A percentile compares a stretch with the other conserved stretches of the same genome.
These are phyloP conservation scores for Saccharomyces hybrid DNA, from an alignment of 1,139 yeast species.

Conservation along the genomic window DNA sequence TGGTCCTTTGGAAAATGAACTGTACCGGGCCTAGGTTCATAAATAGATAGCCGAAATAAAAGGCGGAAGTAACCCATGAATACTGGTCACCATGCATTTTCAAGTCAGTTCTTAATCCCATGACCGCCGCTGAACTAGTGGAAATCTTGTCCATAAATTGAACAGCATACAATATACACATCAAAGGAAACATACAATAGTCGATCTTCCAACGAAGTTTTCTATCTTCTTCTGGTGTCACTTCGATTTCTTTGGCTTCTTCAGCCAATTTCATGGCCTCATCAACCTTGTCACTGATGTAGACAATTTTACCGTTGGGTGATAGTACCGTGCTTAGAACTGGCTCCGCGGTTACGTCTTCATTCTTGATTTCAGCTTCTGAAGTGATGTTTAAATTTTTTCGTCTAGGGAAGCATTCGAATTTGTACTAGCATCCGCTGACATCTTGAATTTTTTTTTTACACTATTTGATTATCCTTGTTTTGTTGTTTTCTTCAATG, in stretches of 20 bases:
- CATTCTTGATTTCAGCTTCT: not conserved
- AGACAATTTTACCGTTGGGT: slow-evolving; percentile 27
- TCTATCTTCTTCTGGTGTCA: slow-evolving; percentile 31
- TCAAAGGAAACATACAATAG: slow-evolving; percentile 44
- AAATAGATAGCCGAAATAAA: slow-evolving; percentile 46
- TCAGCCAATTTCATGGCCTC: slow-evolving; percentile 31
- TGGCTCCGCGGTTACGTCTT: not conserved
- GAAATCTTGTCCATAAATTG: slow-evolving; percentile 64
- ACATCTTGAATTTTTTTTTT: not conserved
- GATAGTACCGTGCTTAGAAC: slow-evolving; percentile 21
- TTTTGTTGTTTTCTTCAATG: not conserved
- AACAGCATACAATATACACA: slow-evolving; percentile 47
- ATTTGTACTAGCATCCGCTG: not conserved
- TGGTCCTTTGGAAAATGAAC: slow-evolving; percentile 31
- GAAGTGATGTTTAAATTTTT: not conserved
- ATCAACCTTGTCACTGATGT: slow-evolving; percentile 31
- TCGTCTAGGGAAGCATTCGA: not conserved
- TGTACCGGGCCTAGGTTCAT: slow-evolving; percentile 42
- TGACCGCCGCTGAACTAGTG: slow-evolving; percentile 51
- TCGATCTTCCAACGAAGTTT: slow-evolving; percentile 48
- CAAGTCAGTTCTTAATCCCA: slow-evolving; percentile 44
- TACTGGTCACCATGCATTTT: slow-evolving; percentile 46
- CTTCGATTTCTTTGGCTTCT: slow-evolving; percentile 23
- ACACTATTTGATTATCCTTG: not conserved
- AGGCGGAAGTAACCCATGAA: slow-evolving; percentile 51